These are phyloP conservation scores for Colletotrichum horii DNA, from an alignment of 2,329 filamentous ascomycete genomes.

Conservation along the genomic window DNA sequence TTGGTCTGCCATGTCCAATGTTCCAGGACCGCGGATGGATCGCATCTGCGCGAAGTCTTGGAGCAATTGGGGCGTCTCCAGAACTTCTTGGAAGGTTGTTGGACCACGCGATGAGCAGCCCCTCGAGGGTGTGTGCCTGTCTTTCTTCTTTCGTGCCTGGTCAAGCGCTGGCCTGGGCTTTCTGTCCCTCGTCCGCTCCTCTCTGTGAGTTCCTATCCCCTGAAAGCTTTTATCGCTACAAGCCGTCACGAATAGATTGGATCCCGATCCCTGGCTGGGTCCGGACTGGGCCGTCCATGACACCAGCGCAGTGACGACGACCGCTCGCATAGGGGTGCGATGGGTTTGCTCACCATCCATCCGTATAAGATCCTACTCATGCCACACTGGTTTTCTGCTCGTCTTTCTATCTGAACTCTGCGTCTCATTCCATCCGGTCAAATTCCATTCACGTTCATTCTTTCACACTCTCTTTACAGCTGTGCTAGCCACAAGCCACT, in stretches of 20 bases:
- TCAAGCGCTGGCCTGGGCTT: neutral
- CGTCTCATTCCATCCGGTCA: constrained; percentile 13
- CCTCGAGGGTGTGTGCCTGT: neutral
- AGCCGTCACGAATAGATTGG: constrained; percentile 17
- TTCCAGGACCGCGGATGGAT: constrained; percentile 12
- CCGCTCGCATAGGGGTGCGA: neutral
- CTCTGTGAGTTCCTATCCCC: neutral
- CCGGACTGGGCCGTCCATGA: constrained; percentile 13
- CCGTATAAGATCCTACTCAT: constrained; percentile 17
- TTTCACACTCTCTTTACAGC: constrained; percentile 19
- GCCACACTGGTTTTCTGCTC: neutral
- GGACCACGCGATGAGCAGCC: neutral
- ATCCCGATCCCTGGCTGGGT: neutral
- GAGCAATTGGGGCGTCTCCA: neutral
- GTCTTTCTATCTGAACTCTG: constrained; percentile 9
- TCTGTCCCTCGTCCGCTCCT: neutral
- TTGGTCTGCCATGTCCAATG: neutral
- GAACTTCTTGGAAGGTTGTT: neutral
- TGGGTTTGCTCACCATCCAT: neutral
- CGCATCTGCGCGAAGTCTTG: neutral
- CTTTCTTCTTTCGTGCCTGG: neutral
- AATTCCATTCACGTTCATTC: constrained; percentile 21
- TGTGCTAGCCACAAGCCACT: constrained; percentile 25
- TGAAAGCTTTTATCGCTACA: constrained; percentile 11
- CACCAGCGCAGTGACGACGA: neutral